Base-by-base conservation (phyloP, 2,329 filamentous ascomycete species). In the Talaromyces sp. region DNA sequence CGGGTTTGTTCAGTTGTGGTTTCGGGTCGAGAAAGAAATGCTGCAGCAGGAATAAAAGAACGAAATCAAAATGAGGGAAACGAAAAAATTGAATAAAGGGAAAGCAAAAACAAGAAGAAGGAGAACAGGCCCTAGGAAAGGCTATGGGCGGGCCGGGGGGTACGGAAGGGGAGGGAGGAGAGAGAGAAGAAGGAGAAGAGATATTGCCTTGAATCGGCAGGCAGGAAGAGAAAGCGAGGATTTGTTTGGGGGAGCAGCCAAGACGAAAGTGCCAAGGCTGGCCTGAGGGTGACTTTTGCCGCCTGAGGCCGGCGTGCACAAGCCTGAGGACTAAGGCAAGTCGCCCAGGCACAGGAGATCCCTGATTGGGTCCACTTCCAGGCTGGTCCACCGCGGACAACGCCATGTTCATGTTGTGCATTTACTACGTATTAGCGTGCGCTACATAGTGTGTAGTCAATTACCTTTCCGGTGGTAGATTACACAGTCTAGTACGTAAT, bases 91-190 rank as follows among this genome's bases (percentile, higher is more conserved):
- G 33, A 9, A 56, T 56, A 39, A 56, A 56, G 52, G 27, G 65
- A 59, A 58, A 22, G 61, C 62, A 62, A 64, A 67, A 57, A 60
- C 67, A 65, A 52, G 39, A 61, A 59, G 56, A 61, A 65, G 37
- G 66, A 63, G 33, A 52, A 66, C 33, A 61, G 57, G 37, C 35
- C 60, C 61, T 63, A 49, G 25, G 60, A 60, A 49, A 61, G 49
- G 61, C 43, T 50, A 19, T 47, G 50, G 13, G 39, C 19, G 33
- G 54, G 15, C 58, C 25, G 41, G 25, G 49, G 49, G 33, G 62
- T 22, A 61, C 49, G 56, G 47, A 68, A 68, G 67, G 62, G 57
- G 49, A 64, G 52, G 63, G 66, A 67, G 39, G 60, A 61, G 66
- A 66, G 49, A 57, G 62, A 67, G 66, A 35, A 19, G 41, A 62